Evolutionary conservation across 495 filamentous ascomycete species (phyloP).

Genomic region (Xylaria scruposa): DNA sequence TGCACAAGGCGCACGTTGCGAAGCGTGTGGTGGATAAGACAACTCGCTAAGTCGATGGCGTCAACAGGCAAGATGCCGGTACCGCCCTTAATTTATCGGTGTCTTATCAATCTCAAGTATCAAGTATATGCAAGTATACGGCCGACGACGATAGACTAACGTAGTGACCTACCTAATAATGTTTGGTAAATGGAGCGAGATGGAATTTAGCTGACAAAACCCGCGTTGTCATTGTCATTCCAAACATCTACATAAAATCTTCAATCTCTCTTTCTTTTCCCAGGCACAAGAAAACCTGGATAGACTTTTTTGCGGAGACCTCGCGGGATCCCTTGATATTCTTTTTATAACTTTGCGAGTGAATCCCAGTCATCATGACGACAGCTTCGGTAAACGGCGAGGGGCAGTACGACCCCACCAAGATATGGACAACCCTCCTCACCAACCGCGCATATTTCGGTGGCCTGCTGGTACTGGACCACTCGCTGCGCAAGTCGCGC

Average conservation of each 20-base stretch:
- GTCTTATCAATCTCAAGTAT: neutral
- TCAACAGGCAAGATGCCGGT: conserved; percentile 18
- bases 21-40: conserved; percentile 19
- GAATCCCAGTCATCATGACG: conserved; percentile 22
- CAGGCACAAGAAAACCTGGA: neutral
- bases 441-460: conserved; percentile 50
- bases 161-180: neutral
- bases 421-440: conserved; percentile 51
- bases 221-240: neutral
- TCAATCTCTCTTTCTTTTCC: neutral
- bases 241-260: neutral
- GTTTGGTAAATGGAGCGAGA: neutral
- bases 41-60: conserved; percentile 19
- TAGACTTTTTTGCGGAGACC: neutral
- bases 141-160: neutral
- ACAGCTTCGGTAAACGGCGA: conserved; percentile 20
- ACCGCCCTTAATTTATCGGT: neutral
- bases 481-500: conserved; percentile 43
- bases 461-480: conserved; percentile 46
- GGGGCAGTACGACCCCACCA: conserved; percentile 40
- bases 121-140: neutral
- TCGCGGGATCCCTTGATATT: neutral
- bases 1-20: conserved; percentile 13
- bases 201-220: conserved; percentile 6
- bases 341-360: neutral